Evolutionary conservation across 2,329 filamentous ascomycete genomes (phyloP).

Genomic region (Neodidymelliopsis sp.): DNA sequence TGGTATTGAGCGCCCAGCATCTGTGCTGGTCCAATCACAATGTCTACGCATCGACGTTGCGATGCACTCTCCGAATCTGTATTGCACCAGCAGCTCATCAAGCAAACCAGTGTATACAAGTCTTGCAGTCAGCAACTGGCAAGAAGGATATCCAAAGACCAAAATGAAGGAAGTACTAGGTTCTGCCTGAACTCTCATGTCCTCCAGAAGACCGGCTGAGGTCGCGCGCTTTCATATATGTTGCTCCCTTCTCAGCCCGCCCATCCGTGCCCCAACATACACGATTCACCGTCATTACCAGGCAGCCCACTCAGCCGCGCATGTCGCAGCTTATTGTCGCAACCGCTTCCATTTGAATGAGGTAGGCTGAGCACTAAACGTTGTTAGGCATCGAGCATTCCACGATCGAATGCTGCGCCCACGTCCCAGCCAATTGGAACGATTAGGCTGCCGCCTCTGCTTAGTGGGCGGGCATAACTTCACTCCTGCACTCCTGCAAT

Average conservation of each 20-base stretch:
- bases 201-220: constrained; percentile 4
- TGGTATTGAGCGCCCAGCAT: too few relatives aligned
- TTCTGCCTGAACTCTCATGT: background rate
- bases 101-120: background rate
- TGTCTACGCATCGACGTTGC: too few relatives aligned
- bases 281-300: constrained; percentile 18
- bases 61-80: too few relatives aligned
- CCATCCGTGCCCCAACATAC: constrained; percentile 14
- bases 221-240: constrained; percentile 15
- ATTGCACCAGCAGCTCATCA: too few relatives aligned
- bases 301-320: constrained; percentile 21
- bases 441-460: constrained; percentile 2
- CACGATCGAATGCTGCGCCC: constrained; percentile 11
- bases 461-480: constrained; percentile 5
- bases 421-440: constrained; percentile 6
- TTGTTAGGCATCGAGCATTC: constrained; percentile 16
- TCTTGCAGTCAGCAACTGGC: background rate
- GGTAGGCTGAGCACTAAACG: constrained; percentile 16
- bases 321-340: constrained; percentile 15
- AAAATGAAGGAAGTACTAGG: background rate
- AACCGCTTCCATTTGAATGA: constrained; percentile 19
- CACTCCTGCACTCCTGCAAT: constrained; percentile 8
- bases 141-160: background rate
- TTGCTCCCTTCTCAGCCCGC: constrained; percentile 8
- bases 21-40: too few relatives aligned